Evolutionary conservation across 352 stramenopile species (phyloP), one percentile per base, ranked within the genome.

Genomic region (Pythium grandisporangium): DNA sequence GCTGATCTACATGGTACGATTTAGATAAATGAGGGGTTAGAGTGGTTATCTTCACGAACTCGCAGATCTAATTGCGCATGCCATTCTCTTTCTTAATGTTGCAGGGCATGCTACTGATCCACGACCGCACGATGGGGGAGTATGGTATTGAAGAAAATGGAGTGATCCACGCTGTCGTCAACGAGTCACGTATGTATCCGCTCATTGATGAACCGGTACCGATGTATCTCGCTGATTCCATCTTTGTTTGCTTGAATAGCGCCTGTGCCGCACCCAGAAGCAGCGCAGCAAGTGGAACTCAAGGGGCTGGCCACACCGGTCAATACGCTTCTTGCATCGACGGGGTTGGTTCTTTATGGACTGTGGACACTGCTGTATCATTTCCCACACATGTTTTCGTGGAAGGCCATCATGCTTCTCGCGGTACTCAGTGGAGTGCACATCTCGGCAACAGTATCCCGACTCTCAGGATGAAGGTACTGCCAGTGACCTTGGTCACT

Each of bases 341-440:
- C 73, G 20, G 73, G 76, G 12, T 36, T 83, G 12, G 61, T 76
- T 17, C 57, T 90, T 26, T 90, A 85, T 36, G 67, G 73, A 3
- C 37, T 90, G 13, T 90, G 76, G 76, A 84, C 73, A 40, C 48
- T 84, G n/a, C 62, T 87, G 30, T 87, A 86, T 49, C 68, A 90
- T 54, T 83, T 78, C 45, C 76, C 76, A 23, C 66, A 90, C 37
- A 58, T 84, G 4, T 87, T 86, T 37, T 72, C 73, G 23, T 87
- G 73, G 76, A 87, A 81, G 45, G 66, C 71, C 22, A 66, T 79
- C 42, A 37, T 77, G n/a, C n/a, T 90, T 52, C 57, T 90, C 19
- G 56, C 64, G 16, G 21, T 76, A 20, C 66, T 90, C 40, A 90
- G 69, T 16, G 54, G 59, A 26, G 51, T 65, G 46, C 73, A 90